phyloP scores from a whole-genome alignment of 129 eudicot species.

The Silybum marianum region DNA sequence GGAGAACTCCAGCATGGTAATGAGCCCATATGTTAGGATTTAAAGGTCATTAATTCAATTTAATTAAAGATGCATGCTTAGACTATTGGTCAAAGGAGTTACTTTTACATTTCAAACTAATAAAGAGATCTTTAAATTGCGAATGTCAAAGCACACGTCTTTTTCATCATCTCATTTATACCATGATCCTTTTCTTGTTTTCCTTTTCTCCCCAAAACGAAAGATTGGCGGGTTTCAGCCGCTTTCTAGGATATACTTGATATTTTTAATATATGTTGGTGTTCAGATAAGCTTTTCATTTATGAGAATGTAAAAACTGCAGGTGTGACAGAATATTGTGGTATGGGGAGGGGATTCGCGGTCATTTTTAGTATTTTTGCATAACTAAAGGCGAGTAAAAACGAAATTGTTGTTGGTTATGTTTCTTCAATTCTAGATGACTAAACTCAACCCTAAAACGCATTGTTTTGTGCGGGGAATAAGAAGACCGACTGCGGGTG shows the following conservation, averaged over 20 bases:
- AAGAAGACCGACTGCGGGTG: constrained; percentile 11
- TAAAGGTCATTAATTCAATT: background rate
- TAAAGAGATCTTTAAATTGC: background rate
- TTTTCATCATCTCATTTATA: background rate
- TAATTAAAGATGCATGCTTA: background rate
- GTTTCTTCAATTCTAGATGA: background rate
- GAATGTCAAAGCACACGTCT: background rate
- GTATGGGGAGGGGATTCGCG: constrained; percentile 67
- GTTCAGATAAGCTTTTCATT: background rate
- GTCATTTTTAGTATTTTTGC: constrained; percentile 46
- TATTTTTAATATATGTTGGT: background rate
- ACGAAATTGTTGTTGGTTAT: background rate
- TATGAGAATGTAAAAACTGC: constrained; percentile 23
- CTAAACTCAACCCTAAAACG: constrained; percentile 11
- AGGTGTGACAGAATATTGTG: constrained; percentile 85
- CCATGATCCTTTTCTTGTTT: background rate
- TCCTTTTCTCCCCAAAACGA: too few species aligned
- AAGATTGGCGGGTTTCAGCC: background rate
- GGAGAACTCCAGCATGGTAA: constrained; percentile 74
- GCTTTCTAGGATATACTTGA: background rate
- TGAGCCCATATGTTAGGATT: background rate
- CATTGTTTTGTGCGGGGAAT: constrained; percentile 24
- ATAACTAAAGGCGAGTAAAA: constrained; percentile 23
- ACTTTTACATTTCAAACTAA: constrained; percentile 4
- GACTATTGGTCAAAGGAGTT: constrained; percentile 11